These are phyloP conservation scores for Amaranthus tricolor DNA, from an alignment of 179 eudicot genomes.

Conservation along the genomic window DNA sequence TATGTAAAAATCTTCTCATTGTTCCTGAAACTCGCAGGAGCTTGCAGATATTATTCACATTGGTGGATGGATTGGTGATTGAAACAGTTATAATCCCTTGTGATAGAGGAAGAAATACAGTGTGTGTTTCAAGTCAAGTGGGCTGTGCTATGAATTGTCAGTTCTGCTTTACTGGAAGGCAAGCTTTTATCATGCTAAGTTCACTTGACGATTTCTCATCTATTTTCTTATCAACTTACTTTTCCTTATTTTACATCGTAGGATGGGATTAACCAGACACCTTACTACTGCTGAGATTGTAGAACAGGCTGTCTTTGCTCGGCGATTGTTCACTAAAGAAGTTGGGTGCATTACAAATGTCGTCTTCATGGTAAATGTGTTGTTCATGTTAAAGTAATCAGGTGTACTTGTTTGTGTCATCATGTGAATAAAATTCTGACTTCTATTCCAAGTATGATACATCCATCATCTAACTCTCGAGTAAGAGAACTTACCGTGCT, in stretches of 20 bases:
- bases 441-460: not conserved
- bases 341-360: slow-evolving; percentile 82
- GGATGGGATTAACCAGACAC: slow-evolving; percentile 87
- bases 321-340: slow-evolving; percentile 69
- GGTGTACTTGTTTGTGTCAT: not conserved
- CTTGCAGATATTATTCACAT: slow-evolving; percentile 86
- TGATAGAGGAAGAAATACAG: slow-evolving; percentile 73
- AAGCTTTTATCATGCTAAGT: slow-evolving; percentile 23
- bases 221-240: not conserved
- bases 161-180: slow-evolving; percentile 98
- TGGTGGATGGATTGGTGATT: slow-evolving; percentile 87
- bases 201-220: not conserved
- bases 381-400: not conserved
- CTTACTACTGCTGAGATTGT: slow-evolving; percentile 84
- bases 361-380: slow-evolving; percentile 73
- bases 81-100: slow-evolving; percentile 93
- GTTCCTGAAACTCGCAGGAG: slow-evolving; percentile 73
- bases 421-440: not conserved
- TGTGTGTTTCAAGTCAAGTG: slow-evolving; percentile 97
- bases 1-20: slow-evolving; percentile 50
- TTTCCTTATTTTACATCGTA: slow-evolving; percentile 27
- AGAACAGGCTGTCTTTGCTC: slow-evolving; percentile 86
- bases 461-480: not conserved
- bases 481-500: slow-evolving; percentile 7
- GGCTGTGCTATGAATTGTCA: slow-evolving; percentile 99